These are phyloP conservation scores for Blastocystis sp. DNA, from an alignment of 352 stramenopile species.

Conservation along the genomic window DNA sequence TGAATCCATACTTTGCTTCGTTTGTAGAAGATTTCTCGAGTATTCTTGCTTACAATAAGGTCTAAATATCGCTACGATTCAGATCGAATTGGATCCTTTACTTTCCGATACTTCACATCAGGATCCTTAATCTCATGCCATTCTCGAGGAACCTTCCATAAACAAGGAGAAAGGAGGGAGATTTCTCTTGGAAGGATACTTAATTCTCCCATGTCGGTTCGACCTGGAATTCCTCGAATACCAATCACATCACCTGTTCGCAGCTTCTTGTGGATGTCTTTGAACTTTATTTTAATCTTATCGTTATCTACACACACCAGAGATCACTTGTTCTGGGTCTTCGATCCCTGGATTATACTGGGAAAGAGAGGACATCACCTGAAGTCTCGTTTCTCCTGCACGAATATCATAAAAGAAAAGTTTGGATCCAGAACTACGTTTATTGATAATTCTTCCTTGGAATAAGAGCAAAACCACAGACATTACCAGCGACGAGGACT, in stretches of 20 bases:
- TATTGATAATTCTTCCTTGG: constrained; percentile 58
- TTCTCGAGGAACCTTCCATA: constrained; percentile 77
- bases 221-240: constrained; percentile 69
- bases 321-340: not conserved
- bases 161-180: constrained; percentile 74
- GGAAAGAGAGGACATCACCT: constrained; percentile 51
- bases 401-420: constrained; percentile 62
- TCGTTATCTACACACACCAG: not conserved
- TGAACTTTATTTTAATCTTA: constrained; percentile 13
- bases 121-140: constrained; percentile 72
- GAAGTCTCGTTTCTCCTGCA: constrained; percentile 52
- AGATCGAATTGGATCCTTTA: constrained; percentile 67
- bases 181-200: constrained; percentile 74
- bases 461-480: not conserved
- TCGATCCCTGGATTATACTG: not conserved
- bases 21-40: constrained; percentile 83
- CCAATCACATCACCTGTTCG: constrained; percentile 67
- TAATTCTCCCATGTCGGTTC: constrained; percentile 78
- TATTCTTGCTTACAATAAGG: constrained; percentile 87
- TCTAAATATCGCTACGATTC: constrained; percentile 88
- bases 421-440: constrained; percentile 57
- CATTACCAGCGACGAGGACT: constrained; percentile 38
- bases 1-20: constrained; percentile 36
- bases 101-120: constrained; percentile 63
- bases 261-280: constrained; percentile 45